Evolutionary conservation across 805 yeast species (phyloP).

Genomic region (Myxozyma nipponensis): DNA sequence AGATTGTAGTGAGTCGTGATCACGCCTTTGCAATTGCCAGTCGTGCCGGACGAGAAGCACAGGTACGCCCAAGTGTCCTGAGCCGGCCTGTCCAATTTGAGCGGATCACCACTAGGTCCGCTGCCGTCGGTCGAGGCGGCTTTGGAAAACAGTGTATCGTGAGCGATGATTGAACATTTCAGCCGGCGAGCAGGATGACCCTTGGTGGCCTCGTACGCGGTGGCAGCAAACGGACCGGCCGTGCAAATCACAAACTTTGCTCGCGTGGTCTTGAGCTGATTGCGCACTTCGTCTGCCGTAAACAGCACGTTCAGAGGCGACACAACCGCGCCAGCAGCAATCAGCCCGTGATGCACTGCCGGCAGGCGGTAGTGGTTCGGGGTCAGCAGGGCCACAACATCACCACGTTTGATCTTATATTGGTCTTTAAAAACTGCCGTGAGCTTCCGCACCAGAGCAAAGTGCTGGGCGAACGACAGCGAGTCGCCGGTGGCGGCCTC

Average conservation of each 20-base stretch:
- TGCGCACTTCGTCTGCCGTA: not conserved
- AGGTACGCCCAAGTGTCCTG: conserved; percentile 24
- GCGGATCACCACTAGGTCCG: not conserved
- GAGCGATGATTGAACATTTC: not conserved
- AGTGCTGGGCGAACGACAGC: not conserved
- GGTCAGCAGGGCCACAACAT: conserved; percentile 34
- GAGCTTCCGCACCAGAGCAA: not conserved
- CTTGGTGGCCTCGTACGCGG: not conserved
- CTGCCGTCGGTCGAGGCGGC: not conserved
- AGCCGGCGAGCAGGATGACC: not conserved
- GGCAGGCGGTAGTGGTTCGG: conserved; percentile 33
- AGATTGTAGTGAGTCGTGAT: conserved; percentile 56
- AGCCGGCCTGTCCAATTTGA: not conserved
- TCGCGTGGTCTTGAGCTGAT: not conserved
- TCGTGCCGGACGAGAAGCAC: conserved; percentile 33
- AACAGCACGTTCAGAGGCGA: not conserved
- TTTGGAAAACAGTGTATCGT: not conserved
- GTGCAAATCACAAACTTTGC: not conserved
- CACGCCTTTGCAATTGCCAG: conserved; percentile 74
- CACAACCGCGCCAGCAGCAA: not conserved
- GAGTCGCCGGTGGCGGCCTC: not conserved
- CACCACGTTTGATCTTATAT: conserved; percentile 28
- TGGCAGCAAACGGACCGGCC: not conserved
- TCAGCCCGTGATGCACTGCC: conserved; percentile 28
- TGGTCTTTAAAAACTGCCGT: conserved; percentile 15